Conservation (phyloP, 352 stramenopile species). For the Elongisporangium undulatum region DNA sequence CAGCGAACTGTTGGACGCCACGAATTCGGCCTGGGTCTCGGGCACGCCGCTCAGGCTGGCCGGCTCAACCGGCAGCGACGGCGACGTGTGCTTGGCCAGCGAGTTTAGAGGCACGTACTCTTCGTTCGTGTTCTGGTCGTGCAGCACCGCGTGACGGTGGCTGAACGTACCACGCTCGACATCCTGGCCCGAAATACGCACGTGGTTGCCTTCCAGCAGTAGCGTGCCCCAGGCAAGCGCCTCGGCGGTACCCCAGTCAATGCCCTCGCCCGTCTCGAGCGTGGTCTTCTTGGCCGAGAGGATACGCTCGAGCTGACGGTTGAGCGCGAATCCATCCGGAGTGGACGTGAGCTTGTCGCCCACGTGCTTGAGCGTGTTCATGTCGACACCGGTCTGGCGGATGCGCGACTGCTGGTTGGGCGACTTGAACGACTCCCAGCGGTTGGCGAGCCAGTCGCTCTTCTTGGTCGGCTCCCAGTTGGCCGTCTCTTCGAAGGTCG, state of each 20-base stretch:
- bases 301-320: conserved; percentile 94
- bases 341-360: conserved; percentile 81
- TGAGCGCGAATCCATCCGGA: conserved; percentile 87
- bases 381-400: conserved; percentile 92
- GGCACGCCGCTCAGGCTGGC: conserved; percentile 14
- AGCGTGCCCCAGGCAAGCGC: conserved; percentile 94
- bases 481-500: conserved; percentile 92
- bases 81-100: conserved; percentile 63
- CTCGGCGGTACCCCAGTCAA: conserved; percentile 97
- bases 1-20: conserved; percentile 92
- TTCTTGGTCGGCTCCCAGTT: conserved; percentile 90
- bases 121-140: conserved; percentile 93
- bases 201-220: conserved; percentile 89
- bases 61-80: conserved; percentile 31
- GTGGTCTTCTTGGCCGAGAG: conserved; percentile 81
- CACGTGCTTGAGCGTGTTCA: conserved; percentile 90
- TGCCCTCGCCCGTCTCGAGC: conserved; percentile 77
- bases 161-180: conserved; percentile 92
- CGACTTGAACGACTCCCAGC: conserved; percentile 96
- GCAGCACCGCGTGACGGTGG: conserved; percentile 92
- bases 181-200: conserved; percentile 93
- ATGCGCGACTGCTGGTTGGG: conserved; percentile 91
- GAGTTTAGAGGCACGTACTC: conserved; percentile 94
- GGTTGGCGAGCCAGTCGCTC: conserved; percentile 93
- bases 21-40: conserved; percentile 91